Evolutionary conservation across 371 early-diverging fungal genomes (phyloP).

Genomic region (Neoconidiobolus thromboides): DNA sequence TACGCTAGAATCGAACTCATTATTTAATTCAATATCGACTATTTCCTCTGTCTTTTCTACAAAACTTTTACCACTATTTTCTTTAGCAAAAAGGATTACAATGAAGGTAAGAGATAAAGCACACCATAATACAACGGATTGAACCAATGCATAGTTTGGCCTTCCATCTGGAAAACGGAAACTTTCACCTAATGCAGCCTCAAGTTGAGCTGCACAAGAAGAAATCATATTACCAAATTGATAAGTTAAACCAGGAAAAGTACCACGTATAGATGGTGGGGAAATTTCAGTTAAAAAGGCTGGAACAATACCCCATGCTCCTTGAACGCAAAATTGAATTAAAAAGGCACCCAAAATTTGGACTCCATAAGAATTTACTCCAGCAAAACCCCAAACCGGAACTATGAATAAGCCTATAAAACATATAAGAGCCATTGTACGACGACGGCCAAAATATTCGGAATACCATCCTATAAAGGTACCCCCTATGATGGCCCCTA

Average conservation of each 20-base stretch:
- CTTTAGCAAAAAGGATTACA: slow-evolving; percentile 16
- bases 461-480: slow-evolving; percentile 37
- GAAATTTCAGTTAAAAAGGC: slow-evolving; percentile 46
- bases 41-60: not conserved
- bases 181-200: slow-evolving; percentile 35
- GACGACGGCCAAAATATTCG: slow-evolving; percentile 38
- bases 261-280: slow-evolving; percentile 36
- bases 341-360: slow-evolving; percentile 36
- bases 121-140: slow-evolving; percentile 37
- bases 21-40: too few relatives aligned
- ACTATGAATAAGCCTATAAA: slow-evolving; percentile 36
- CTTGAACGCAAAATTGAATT: slow-evolving; percentile 39
- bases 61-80: slow-evolving; percentile 17
- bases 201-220: slow-evolving; percentile 42
- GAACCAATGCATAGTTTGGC: slow-evolving; percentile 40
- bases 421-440: slow-evolving; percentile 22
- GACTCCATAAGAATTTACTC: slow-evolving; percentile 13
- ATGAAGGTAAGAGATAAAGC: slow-evolving; percentile 23
- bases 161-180: slow-evolving; percentile 19
- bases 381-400: slow-evolving; percentile 39
- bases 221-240: slow-evolving; percentile 48
- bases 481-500: slow-evolving; percentile 49
- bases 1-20: too few relatives aligned
- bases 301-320: slow-evolving; percentile 51
- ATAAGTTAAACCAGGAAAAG: slow-evolving; percentile 46